A percentile compares a stretch with the other conserved stretches of the same genome.
Evolutionary conservation across 106 monocot species (phyloP).

Genomic region (Platanthera zijinensis): DNA sequence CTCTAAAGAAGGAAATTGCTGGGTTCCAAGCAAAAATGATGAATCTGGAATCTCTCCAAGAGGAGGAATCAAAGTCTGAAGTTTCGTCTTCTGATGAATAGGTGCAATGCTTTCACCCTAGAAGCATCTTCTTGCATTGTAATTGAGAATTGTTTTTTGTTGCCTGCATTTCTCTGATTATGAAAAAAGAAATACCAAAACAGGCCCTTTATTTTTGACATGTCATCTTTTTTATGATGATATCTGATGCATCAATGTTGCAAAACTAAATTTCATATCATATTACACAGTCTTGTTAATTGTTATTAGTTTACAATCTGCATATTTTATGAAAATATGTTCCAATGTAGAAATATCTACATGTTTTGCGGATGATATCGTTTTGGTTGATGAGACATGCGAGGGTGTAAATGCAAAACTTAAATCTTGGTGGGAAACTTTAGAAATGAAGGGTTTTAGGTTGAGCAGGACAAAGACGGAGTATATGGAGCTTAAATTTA

Average conservation of each 20-base stretch:
- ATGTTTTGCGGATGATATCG: too few species aligned
- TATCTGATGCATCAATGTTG: not conserved
- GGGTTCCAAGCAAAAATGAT: constrained; percentile 9
- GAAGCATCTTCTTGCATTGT: not conserved
- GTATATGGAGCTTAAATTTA: too few species aligned
- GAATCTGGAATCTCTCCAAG: constrained; percentile 8
- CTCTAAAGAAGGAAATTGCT: constrained; percentile 20
- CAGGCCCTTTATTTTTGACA: not conserved
- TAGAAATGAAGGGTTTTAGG: too few species aligned
- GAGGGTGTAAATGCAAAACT: too few species aligned
- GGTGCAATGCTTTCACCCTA: not conserved
- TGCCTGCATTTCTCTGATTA: not conserved
- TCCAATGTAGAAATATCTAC: not conserved
- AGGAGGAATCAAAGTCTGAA: constrained; percentile 9
- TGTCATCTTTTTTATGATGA: not conserved
- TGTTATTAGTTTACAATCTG: not conserved
- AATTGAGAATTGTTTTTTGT: constrained; percentile 5
- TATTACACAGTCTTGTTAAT: not conserved
- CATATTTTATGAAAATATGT: not conserved
- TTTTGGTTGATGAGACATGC: too few species aligned
- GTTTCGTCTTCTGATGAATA: constrained; percentile 14
- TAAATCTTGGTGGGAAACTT: too few species aligned
- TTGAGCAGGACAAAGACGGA: too few species aligned
- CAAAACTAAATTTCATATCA: not conserved
- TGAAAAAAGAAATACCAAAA: not conserved